Evolutionary conservation across 2,329 filamentous ascomycete species (phyloP), one percentile per base, ranked within the genome.

Genomic region (Sporothrix globosa): DNA sequence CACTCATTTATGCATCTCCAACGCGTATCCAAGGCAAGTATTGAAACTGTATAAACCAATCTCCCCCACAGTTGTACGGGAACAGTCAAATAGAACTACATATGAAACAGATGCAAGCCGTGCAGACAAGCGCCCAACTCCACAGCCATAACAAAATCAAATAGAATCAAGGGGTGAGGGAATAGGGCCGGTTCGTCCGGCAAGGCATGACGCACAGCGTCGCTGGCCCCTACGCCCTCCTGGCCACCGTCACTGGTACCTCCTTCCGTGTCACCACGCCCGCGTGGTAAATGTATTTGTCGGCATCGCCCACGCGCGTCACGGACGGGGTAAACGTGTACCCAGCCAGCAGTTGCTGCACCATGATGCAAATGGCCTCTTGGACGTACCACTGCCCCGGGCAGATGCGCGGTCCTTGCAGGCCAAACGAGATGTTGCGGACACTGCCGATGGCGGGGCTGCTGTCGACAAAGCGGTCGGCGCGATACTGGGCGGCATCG

Each of bases 291-390:
- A 53, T 53, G 56, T 70, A 70, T 46, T 70, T 70, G 41, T 70
- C 65, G n/a, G 48, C 54, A 54, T 70, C 69, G 41, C 60, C 27
- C 44, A 52, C 4, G 17, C 60, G 14, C 41, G 27, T 58, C 17
- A 34, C 53, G 0, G 52, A 30, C 27, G 69, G 69, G 13, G 63
- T 61, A 58, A 72, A 72, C 21, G 21, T 54, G 63, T 72, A 72
- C 0, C 24, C 24, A 13, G 30, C 68, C 30, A 72, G 48, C 24
- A 72, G 54, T 5, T 48, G 50, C 67, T 56, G 46, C 30, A 72
- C 63, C 68, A 72, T 69, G 30, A 72, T 63, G 63, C 70, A 72
- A 11, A 72, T 72, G 21, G 68, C 67, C 46, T 61, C 70, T 46
- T 69, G 68, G 21, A 63, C 68, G 24, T 63, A 70, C 67, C 70